These are phyloP conservation scores for Fragosphaeria purpurea DNA, from an alignment of 2,329 filamentous ascomycete genomes.

Conservation along the genomic window DNA sequence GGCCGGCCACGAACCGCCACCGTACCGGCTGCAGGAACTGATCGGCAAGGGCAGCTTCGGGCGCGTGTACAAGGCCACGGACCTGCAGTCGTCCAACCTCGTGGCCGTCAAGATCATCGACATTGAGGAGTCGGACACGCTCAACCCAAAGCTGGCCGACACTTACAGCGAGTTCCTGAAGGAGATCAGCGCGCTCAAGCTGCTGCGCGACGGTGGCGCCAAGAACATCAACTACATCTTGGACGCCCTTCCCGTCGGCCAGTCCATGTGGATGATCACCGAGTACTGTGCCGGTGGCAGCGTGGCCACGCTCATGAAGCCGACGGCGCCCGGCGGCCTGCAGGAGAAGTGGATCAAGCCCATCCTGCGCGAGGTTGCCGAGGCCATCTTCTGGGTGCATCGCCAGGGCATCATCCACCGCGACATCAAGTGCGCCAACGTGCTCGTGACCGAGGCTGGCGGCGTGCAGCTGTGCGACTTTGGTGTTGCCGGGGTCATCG, in stretches of 20 bases:
- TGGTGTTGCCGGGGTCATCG: slow-evolving; percentile 69
- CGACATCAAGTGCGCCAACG: slow-evolving; percentile 68
- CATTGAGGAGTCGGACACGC: slow-evolving; percentile 65
- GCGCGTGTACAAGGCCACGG: slow-evolving; percentile 53
- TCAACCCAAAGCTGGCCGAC: slow-evolving; percentile 54
- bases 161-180: slow-evolving; percentile 61
- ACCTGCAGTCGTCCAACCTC: slow-evolving; percentile 28
- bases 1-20: slow-evolving; percentile 44
- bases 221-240: slow-evolving; percentile 75
- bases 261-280: slow-evolving; percentile 79
- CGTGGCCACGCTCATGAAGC: slow-evolving; percentile 62
- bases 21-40: slow-evolving; percentile 52
- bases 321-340: slow-evolving; percentile 54
- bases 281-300: slow-evolving; percentile 81
- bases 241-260: slow-evolving; percentile 66
- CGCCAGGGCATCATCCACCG: slow-evolving; percentile 58
- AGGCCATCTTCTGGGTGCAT: slow-evolving; percentile 58
- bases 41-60: slow-evolving; percentile 62
- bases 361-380: slow-evolving; percentile 42
- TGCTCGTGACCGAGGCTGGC: slow-evolving; percentile 67
- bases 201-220: slow-evolving; percentile 63
- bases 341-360: slow-evolving; percentile 41
- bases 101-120: slow-evolving; percentile 74
- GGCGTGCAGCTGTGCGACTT: slow-evolving; percentile 77
- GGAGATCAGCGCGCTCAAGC: slow-evolving; percentile 58